A percentile compares a stretch with the other conserved stretches of the same genome.
Evolutionary conservation across 2,329 filamentous ascomycete genomes (phyloP).

Genomic region (Paraphoma chrysanthemicola): DNA sequence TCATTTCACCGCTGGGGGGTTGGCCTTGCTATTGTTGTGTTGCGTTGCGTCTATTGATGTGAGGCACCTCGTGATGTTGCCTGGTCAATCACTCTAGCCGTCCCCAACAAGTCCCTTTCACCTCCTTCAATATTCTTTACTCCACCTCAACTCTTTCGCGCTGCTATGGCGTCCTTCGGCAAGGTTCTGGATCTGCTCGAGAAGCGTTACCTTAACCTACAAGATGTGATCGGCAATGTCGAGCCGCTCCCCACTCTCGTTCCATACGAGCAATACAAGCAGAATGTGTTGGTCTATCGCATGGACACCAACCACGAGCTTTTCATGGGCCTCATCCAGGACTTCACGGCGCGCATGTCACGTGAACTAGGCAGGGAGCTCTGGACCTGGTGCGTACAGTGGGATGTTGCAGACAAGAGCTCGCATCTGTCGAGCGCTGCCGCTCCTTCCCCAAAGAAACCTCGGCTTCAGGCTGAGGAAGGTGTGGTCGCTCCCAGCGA

Average conservation of each 20-base stretch:
- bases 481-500: not conserved
- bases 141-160: not conserved
- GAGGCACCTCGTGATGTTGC: constrained; percentile 1
- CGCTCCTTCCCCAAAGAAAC: constrained; percentile 29
- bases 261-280: constrained; percentile 36
- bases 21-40: constrained; percentile 3
- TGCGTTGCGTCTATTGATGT: not conserved
- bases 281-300: constrained; percentile 33
- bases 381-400: constrained; percentile 45
- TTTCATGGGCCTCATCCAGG: constrained; percentile 36
- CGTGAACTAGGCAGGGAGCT: constrained; percentile 26
- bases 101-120: not conserved
- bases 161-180: constrained; percentile 36
- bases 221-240: constrained; percentile 41
- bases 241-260: constrained; percentile 38
- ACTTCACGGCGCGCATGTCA: constrained; percentile 34
- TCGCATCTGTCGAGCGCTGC: constrained; percentile 1
- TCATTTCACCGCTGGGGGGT: no score
- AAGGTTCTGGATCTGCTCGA: constrained; percentile 40
- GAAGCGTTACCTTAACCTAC: constrained; percentile 37
- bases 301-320: constrained; percentile 33
- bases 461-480: constrained; percentile 18
- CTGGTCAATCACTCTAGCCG: not conserved
- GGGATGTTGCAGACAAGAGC: constrained; percentile 27
- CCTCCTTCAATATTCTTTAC: not conserved